Evolutionary conservation across 2,329 filamentous ascomycete species (phyloP).

Genomic region (Verticillium isaacii): DNA sequence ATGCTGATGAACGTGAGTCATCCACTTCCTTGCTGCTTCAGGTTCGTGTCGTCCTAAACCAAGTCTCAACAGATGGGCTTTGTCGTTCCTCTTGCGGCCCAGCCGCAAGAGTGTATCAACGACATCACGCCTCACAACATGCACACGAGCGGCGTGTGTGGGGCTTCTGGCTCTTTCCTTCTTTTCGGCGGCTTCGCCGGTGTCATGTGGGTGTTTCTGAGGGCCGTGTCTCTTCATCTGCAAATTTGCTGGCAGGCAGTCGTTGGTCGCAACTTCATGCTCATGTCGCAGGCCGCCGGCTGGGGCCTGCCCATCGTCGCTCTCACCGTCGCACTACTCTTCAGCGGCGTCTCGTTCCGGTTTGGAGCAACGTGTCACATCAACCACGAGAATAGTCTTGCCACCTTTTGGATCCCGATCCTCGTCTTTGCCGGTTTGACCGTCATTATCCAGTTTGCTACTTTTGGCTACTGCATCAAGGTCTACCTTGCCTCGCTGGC

Average conservation of each 20-base stretch:
- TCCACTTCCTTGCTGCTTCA: not conserved
- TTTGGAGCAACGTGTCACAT: conserved; percentile 92
- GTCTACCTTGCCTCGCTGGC: conserved; percentile 83
- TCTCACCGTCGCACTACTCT: conserved; percentile 68
- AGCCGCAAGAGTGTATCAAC: conserved; percentile 80
- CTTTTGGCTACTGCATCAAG: conserved; percentile 89
- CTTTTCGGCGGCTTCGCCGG: conserved; percentile 81
- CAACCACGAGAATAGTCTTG: conserved; percentile 80
- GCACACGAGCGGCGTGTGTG: conserved; percentile 75
- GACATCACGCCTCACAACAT: conserved; percentile 92
- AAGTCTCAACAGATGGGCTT: conserved; percentile 65
- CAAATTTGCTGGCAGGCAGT: conserved; percentile 98
- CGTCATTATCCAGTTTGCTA: conserved; percentile 75
- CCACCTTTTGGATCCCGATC: conserved; percentile 86
- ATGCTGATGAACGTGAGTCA: conserved; percentile 71
- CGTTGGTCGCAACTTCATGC: conserved; percentile 86
- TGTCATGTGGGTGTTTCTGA: conserved; percentile 86
- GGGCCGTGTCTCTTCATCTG: conserved; percentile 86
- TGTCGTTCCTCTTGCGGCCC: conserved; percentile 76
- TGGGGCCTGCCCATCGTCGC: conserved; percentile 80
- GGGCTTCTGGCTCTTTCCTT: conserved; percentile 80
- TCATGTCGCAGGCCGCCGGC: conserved; percentile 70
- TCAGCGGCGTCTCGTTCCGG: conserved; percentile 91
- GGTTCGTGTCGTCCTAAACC: not conserved
- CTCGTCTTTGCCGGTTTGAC: conserved; percentile 73